Conservation (phyloP, 164 flowering plant genomes). For the Annona squamosa region DNA sequence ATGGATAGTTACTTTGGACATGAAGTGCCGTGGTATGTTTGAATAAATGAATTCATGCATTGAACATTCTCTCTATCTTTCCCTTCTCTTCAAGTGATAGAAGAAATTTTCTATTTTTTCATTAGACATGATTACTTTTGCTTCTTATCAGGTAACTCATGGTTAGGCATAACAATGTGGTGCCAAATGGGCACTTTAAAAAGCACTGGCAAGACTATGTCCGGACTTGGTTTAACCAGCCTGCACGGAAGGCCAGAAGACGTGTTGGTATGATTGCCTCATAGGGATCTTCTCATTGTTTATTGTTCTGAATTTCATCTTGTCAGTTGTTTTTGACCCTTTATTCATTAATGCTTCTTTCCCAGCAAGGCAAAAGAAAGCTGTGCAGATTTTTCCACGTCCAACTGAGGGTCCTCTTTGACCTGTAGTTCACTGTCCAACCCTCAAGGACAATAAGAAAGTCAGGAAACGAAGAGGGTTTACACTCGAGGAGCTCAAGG, state of each 20-base stretch:
- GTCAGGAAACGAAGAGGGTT: constrained; percentile 58
- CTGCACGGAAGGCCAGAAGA: constrained; percentile 70
- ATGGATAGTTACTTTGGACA: too few relatives aligned
- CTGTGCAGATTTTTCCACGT: constrained; percentile 55
- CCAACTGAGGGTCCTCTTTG: constrained; percentile 58
- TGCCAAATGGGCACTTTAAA: constrained; percentile 71
- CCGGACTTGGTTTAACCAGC: constrained; percentile 81
- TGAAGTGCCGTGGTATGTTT: too few relatives aligned
- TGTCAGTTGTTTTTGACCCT: neutral
- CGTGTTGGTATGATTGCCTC: constrained; percentile 34
- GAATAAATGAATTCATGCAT: too few relatives aligned
- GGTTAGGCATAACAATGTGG: constrained; percentile 80
- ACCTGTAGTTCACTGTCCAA: constrained; percentile 54
- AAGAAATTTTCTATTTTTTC: too few relatives aligned
- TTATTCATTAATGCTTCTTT: neutral
- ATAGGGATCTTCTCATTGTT: neutral
- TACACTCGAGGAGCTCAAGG: constrained; percentile 56
- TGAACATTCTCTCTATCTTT: too few relatives aligned
- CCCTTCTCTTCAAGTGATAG: too few relatives aligned
- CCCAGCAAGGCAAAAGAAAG: constrained; percentile 57
- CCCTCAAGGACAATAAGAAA: constrained; percentile 57
- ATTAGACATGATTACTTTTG: neutral
- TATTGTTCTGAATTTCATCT: neutral
- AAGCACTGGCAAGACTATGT: constrained; percentile 90
- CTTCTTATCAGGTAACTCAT: constrained; percentile 35